Base-by-base conservation (phyloP, 2,329 filamentous ascomycete species). In the Knoxdaviesia capensis region DNA sequence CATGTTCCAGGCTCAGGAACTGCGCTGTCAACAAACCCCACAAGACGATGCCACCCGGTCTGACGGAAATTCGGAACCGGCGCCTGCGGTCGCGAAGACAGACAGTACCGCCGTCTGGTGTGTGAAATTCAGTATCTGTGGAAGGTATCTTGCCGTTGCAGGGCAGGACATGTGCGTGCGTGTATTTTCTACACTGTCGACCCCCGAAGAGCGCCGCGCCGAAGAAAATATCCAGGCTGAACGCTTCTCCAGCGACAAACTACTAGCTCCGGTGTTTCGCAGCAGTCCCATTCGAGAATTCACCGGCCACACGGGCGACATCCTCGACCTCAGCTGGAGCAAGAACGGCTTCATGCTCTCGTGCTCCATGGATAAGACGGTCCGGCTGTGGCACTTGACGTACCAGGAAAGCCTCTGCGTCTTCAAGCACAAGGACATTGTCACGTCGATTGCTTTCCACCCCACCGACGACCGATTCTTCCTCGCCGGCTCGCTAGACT, bases 341-440 rank as follows among this genome's bases (percentile, higher is more conserved):
- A 98, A 96, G 67, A 98, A 98, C 59, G 94, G 93, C 56, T 98
- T 98, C 51, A 60, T 98, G 31, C 66, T 98, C 10, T 94, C 88
- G 4, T 92, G 87, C 0, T 94, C 87, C 0, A 94, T 96, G 86
- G 90, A 98, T 56, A 94, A 94, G 63, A 94, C 87, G 0, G 90
- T 98, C 8, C 74, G 85, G 9, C 59, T 98, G 39, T 98, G 90
- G 88, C 90, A 98, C 58, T 69, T 90, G 47, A 88, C 74, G 54
- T 71, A 88, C 41, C 59, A 69, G 4, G 87, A 96, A 53, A 94
- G 86, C 52, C 66, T 98, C 1, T 94, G 86, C 58, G 86, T 81
- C 2, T 98, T 96, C 62, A 84, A 87, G 52, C 90, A 96, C 58
- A 84, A 78, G 51, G 90, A 98, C 55, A 86, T 94, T 51, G 88